Evolutionary conservation across 2,329 filamentous ascomycete species (phyloP).

Genomic region (Pseudodiploospora longispora): DNA sequence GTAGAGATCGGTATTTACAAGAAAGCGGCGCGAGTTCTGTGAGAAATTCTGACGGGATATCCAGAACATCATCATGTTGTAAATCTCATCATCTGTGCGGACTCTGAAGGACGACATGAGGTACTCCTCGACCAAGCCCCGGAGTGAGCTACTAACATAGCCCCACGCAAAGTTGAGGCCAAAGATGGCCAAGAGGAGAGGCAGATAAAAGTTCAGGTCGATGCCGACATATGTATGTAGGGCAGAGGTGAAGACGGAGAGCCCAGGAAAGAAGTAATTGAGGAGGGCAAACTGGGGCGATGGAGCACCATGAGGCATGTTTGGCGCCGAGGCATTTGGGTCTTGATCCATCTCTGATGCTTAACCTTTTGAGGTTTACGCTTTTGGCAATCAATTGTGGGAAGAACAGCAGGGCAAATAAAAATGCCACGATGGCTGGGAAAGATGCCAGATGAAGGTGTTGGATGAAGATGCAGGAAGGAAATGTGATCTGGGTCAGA

Average conservation of each 20-base stretch:
- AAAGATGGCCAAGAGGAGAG: conserved; percentile 43
- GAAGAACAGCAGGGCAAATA: too few relatives aligned
- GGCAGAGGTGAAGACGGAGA: conserved; percentile 47
- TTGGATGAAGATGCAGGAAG: not conserved
- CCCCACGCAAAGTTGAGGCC: conserved; percentile 42
- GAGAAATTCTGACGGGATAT: conserved; percentile 55
- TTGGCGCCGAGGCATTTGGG: conserved; percentile 15
- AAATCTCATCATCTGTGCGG: conserved; percentile 62
- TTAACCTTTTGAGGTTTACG: not conserved
- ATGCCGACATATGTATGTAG: conserved; percentile 50
- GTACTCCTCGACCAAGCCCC: conserved; percentile 40
- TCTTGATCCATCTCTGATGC: conserved; percentile 15
- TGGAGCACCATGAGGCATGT: conserved; percentile 4
- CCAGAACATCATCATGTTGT: conserved; percentile 66
- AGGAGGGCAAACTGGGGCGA: conserved; percentile 40
- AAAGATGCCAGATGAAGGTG: not conserved
- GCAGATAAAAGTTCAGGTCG: conserved; percentile 56
- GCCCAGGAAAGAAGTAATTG: conserved; percentile 59
- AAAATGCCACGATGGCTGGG: not conserved
- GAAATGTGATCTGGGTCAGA: not conserved
- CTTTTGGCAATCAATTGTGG: not conserved
- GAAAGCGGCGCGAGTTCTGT: conserved; percentile 49
- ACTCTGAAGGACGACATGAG: conserved; percentile 61
- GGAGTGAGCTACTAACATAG: conserved; percentile 43
- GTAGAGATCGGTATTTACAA: conserved; percentile 55